Evolutionary conservation across 2,329 filamentous ascomycete species (phyloP).

Genomic region (Xylariaceae sp.): DNA sequence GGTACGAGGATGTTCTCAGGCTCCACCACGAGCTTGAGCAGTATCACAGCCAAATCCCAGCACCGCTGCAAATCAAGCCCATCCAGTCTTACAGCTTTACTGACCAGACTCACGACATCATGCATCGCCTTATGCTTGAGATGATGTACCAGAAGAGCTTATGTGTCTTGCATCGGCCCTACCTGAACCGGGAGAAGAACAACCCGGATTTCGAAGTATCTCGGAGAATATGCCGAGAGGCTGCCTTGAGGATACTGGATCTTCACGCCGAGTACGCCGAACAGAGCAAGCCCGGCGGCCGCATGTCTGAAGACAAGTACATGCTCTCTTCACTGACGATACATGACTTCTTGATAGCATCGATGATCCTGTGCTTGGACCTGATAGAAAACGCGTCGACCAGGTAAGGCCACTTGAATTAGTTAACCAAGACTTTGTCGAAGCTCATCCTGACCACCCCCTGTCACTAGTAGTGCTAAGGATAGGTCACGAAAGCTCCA

Average conservation of each 20-base stretch:
- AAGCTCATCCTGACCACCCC: constrained; percentile 14
- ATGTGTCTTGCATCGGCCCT: constrained; percentile 46
- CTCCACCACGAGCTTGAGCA: constrained; percentile 38
- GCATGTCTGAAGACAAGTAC: constrained; percentile 47
- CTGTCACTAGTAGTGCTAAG: constrained; percentile 18
- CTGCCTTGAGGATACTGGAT: constrained; percentile 40
- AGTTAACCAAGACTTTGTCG: background rate
- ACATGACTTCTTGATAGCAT: constrained; percentile 54
- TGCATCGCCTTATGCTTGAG: constrained; percentile 45
- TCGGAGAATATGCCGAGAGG: constrained; percentile 37
- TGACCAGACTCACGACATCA: constrained; percentile 40
- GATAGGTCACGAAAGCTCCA: constrained; percentile 33
- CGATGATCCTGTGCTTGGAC: constrained; percentile 54
- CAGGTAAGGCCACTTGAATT: constrained; percentile 27
- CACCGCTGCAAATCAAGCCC: constrained; percentile 36
- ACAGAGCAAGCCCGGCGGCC: constrained; percentile 43
- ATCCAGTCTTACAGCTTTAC: constrained; percentile 39
- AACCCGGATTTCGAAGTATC: constrained; percentile 36
- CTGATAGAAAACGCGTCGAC: constrained; percentile 36
- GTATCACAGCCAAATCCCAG: constrained; percentile 35
- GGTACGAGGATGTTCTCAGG: constrained; percentile 35
- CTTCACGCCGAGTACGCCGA: constrained; percentile 44
- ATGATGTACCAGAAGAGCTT: constrained; percentile 43
- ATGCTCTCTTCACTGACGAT: constrained; percentile 48
- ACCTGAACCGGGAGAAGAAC: constrained; percentile 36